phyloP scores from a whole-genome alignment of 352 stramenopile species.

The Globisporangium mamillatum region DNA sequence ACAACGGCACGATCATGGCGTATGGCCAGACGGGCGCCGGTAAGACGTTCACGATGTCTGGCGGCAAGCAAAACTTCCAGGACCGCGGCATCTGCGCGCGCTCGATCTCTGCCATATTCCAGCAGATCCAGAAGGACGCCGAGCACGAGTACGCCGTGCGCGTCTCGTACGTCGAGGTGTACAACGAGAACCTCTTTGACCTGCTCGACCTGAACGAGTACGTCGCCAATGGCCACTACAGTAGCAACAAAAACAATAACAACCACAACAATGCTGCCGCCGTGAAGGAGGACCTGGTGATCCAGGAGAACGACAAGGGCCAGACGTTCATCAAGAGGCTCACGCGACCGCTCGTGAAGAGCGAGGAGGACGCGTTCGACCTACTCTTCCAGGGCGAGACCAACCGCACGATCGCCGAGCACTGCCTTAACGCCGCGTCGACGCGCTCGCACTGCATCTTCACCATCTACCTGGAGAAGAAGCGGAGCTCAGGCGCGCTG shows the following conservation, averaged over 20 bases:
- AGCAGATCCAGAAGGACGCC: constrained; percentile 39
- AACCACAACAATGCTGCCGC: constrained; percentile 13
- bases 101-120: constrained; percentile 55
- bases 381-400: constrained; percentile 79
- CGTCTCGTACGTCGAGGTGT: constrained; percentile 86
- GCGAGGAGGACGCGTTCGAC: constrained; percentile 69
- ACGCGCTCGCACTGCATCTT: constrained; percentile 83
- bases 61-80: constrained; percentile 52
- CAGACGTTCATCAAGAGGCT: constrained; percentile 72
- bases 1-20: constrained; percentile 76
- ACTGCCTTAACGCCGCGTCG: constrained; percentile 74
- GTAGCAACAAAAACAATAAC: constrained; percentile 12
- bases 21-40: constrained; percentile 74
- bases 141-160: constrained; percentile 54
- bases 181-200: constrained; percentile 89
- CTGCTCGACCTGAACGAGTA: constrained; percentile 48
- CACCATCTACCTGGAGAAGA: constrained; percentile 68
- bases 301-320: constrained; percentile 59
- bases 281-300: constrained; percentile 35
- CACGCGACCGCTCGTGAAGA: constrained; percentile 49
- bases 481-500: constrained; percentile 23
- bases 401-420: constrained; percentile 74
- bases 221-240: constrained; percentile 13
- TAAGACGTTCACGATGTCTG: constrained; percentile 76
- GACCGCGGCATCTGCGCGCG: constrained; percentile 62